These are phyloP conservation scores for Xylaria sp. DNA, from an alignment of 2,329 filamentous ascomycete genomes.

Conservation along the genomic window DNA sequence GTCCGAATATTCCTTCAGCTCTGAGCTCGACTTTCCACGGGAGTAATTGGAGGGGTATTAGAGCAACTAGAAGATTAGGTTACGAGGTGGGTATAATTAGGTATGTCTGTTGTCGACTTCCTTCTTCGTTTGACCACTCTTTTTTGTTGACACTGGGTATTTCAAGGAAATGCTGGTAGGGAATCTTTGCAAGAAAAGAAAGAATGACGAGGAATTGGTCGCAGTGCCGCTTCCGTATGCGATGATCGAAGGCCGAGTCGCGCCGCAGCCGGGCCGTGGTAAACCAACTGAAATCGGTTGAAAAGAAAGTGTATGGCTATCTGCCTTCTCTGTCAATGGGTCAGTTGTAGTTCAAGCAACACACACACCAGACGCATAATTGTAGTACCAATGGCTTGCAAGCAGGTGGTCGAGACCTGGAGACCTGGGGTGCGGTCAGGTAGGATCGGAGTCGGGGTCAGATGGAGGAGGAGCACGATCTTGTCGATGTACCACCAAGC, in stretches of 20 bases:
- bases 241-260: constrained; percentile 31
- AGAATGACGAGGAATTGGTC: constrained; percentile 5
- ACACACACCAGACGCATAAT: not conserved
- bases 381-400: not conserved
- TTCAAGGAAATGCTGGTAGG: constrained; percentile 1
- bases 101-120: constrained; percentile 18
- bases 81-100: constrained; percentile 13
- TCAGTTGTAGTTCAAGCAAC: constrained; percentile 5
- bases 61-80: constrained; percentile 7
- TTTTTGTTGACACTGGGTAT: constrained; percentile 7
- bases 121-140: constrained; percentile 6
- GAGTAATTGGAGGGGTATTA: constrained; percentile 2
- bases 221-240: constrained; percentile 31
- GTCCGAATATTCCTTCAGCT: constrained; percentile 8
- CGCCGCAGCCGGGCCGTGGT: constrained; percentile 15
- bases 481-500: constrained; percentile 19
- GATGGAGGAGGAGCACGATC: not conserved
- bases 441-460: constrained; percentile 6
- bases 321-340: constrained; percentile 7
- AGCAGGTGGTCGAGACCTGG: not conserved
- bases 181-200: not conserved
- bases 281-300: constrained; percentile 13
- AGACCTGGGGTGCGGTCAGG: constrained; percentile 6
- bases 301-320: constrained; percentile 14
- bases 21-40: constrained; percentile 2